Base-by-base conservation (phyloP, 305 asterid genomes). In the Stenogyne calaminthoides region DNA sequence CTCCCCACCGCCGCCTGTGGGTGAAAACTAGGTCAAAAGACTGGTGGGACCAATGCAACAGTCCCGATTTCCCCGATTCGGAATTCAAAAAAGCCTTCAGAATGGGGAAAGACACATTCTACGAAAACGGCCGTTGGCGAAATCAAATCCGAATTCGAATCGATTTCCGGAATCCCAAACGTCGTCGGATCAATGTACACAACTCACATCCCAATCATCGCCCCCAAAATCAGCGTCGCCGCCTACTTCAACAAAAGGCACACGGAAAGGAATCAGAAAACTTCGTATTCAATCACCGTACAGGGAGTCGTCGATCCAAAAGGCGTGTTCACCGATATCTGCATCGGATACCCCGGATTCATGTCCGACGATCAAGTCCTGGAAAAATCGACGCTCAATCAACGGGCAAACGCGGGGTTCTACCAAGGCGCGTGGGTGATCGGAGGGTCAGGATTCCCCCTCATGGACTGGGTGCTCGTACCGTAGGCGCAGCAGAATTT, bases 11-110 rank as follows among this genome's bases (percentile, higher is more conserved):
- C 78, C 82, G 99, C 22, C 77, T 95, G 51, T 95, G 99, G 99
- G 99, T 95, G 65, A 95, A 95, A 75, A 86, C 75, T 37, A 75
- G 99, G 77, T 92, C 98, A 0, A 87, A 80, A 15, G 98, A 91
- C 19, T 95, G 98, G 99, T 95, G 99, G 99, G 97, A 95, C 69
- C 93, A 87, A 84, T 90, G 96, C 70, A 92, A 81, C 88, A 89
- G 98, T 76, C 86, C 96, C 20, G 98, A 92, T 49, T 95, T 86
- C 54, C 98, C 98, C 0, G 96, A 92, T n/a, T 91, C 90, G 44
- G 99, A 95, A 34, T 95, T 95, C 77, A 86, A 70, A 78, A 86
- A 84, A 42, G 97, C 98, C 2, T 95, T 95, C 67, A 78, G 98
- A 46, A 95, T 95, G 99, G 98, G 98, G 69, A 95, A 95, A 67